A percentile compares a stretch with the other conserved stretches of the same genome.
Evolutionary conservation across 2,329 filamentous ascomycete species (phyloP).

Genomic region (Calcarisporium arbuscula): DNA sequence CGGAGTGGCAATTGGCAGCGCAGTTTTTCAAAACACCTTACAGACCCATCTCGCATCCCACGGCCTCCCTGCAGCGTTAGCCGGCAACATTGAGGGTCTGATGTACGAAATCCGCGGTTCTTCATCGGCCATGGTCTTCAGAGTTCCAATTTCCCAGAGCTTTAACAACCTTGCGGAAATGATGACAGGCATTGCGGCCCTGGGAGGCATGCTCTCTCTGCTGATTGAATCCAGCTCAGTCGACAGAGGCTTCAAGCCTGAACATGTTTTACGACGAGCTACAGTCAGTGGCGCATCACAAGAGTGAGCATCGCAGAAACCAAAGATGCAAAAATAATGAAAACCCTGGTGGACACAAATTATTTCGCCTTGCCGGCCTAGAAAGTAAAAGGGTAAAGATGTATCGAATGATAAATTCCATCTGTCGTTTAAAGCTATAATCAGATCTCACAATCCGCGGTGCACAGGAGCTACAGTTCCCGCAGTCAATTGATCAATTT

Average conservation of each 20-base stretch:
- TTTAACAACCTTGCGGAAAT: not conserved
- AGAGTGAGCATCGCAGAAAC: too few species aligned
- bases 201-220: not conserved
- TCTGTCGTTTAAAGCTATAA: too few species aligned
- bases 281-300: too few species aligned
- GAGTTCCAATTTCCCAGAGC: not conserved
- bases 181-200: not conserved
- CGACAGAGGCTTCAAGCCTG: not conserved
- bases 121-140: not conserved
- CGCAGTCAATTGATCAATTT: too few species aligned
- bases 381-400: too few species aligned
- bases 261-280: too few species aligned
- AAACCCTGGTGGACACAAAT: too few species aligned
- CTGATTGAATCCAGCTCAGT: not conserved
- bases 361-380: too few species aligned
- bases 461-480: too few species aligned
- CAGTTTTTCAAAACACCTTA: not conserved
- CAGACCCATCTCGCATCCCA: not conserved
- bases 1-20: not conserved
- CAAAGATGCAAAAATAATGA: too few species aligned
- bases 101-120: not conserved
- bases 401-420: too few species aligned
- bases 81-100: not conserved
- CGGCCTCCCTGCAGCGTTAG: not conserved
- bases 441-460: too few species aligned